Conservation (phyloP, 23 red algal genomes). For the Cyanidioschyzon merolae region DNA sequence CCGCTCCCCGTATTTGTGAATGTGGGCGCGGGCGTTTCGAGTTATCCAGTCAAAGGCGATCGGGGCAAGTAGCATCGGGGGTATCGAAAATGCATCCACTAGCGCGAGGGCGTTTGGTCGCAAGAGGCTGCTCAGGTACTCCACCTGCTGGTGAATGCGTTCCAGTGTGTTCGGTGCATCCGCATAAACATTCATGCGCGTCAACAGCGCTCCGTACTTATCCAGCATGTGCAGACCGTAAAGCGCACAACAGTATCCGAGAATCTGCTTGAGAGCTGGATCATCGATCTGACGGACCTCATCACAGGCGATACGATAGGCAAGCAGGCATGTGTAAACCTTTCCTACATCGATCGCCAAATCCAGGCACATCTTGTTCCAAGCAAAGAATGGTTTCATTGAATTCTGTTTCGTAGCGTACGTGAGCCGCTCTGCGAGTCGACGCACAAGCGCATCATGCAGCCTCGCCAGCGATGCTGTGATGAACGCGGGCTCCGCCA, state of each 20-base stretch:
- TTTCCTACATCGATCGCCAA: neutral
- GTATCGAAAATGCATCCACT: constrained; percentile 47
- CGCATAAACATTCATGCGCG: constrained; percentile 31
- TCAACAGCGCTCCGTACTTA: constrained; percentile 19
- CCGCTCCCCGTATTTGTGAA: neutral
- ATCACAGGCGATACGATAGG: constrained; percentile 3
- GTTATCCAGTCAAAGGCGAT: constrained; percentile 82
- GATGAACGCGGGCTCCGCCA: neutral
- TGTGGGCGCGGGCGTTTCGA: constrained; percentile 43
- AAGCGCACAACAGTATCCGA: neutral
- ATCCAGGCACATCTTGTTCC: neutral
- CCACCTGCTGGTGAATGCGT: constrained; percentile 37
- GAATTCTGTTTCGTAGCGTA: neutral
- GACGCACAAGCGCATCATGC: constrained; percentile 7
- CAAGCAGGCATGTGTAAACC: neutral
- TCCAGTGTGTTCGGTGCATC: constrained; percentile 14
- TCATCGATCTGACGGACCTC: neutral
- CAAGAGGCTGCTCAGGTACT: constrained; percentile 39
- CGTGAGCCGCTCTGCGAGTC: neutral
- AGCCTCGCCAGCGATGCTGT: neutral
- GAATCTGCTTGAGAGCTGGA: neutral
- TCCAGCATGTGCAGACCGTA: constrained; percentile 25
- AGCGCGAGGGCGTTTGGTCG: constrained; percentile 41
- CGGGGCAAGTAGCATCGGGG: constrained; percentile 62
- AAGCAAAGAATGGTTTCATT: neutral